Conservation (phyloP, 2,329 filamentous ascomycete genomes). For the Cyphellophora europaea region DNA sequence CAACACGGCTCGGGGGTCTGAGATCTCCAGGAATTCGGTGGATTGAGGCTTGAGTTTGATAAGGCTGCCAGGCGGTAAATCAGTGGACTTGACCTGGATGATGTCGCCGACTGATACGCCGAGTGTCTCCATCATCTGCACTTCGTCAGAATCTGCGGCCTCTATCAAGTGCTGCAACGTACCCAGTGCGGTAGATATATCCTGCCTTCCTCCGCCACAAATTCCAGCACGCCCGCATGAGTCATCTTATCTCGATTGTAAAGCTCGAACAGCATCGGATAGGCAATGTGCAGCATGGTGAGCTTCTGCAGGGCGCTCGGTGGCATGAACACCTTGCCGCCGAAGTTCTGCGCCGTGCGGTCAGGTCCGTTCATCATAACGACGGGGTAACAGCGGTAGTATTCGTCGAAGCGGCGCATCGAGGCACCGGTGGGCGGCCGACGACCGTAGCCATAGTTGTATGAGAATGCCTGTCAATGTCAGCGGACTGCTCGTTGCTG, state of each 20-base stretch:
- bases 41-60: slow-evolving; percentile 97
- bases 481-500: no score
- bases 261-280: slow-evolving; percentile 93
- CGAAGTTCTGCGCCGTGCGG: slow-evolving; percentile 82
- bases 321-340: slow-evolving; percentile 96
- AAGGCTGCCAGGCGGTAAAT: slow-evolving; percentile 77
- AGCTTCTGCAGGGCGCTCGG: slow-evolving; percentile 94
- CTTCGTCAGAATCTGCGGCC: slow-evolving; percentile 1
- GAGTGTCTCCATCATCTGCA: slow-evolving; percentile 86
- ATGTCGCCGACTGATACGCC: slow-evolving; percentile 85
- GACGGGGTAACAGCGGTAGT: slow-evolving; percentile 94
- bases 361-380: slow-evolving; percentile 89
- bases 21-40: slow-evolving; percentile 88
- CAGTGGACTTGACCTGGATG: slow-evolving; percentile 89
- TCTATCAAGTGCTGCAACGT: slow-evolving; percentile 26
- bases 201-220: slow-evolving; percentile 93
- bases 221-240: slow-evolving; percentile 92
- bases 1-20: slow-evolving; percentile 91
- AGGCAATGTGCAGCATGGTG: slow-evolving; percentile 89
- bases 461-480: no score
- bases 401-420: slow-evolving; percentile 86
- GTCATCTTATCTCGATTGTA: slow-evolving; percentile 76
- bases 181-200: slow-evolving; percentile 96
- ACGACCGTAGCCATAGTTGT: slow-evolving; percentile 1
- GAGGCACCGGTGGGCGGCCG: slow-evolving; percentile 32